Evolutionary conservation across 768 basidiomycete genomes (phyloP), one percentile per base, ranked within the genome.

Genomic region (Leucocoprinus leucothites): DNA sequence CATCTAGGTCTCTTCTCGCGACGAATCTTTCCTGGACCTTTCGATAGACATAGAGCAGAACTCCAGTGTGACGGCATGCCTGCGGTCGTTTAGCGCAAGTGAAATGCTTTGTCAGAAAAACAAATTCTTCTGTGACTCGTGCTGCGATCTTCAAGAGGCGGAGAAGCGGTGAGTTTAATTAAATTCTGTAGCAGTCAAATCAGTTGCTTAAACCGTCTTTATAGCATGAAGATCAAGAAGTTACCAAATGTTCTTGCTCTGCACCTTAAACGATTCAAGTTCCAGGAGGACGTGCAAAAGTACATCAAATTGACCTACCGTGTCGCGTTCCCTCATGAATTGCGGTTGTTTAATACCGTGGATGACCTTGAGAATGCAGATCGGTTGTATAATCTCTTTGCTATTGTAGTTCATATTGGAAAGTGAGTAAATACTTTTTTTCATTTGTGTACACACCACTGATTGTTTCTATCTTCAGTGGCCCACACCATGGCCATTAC

Each of bases 1-100:
- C 41, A 43, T 38, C n/a, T 19, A 93, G 90, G 84, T 91, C 3
- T 93, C 93, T 6, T 90, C 94, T 9, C 86, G 97, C 18, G 96
- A 98, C 65, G 97, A 99, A 70, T 84, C 88, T 9, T 99, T 99
- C 73, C 81, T 99, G 52, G 97, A 99, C 72, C 79, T 99, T n/a
- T 98, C 95, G 3, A 93, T 99, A 71, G 97, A 99, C 69, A 98
- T 99, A 62, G 96, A 98, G 68, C 93, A 97, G 69, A 97, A 98
- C 70, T 91, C 94, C 2, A 96, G 93, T 59, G 87, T 99, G 51
- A 96, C 95, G 1, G 89, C 95, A 6, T 99, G 97, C 68, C 82
- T 99, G 34, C 83, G 94, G 44, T 93, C 95, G 66, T 99, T 99
- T 69, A 96, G 93, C 65, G 95, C 94, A 38, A 92, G 89, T 65